Base-by-base conservation (phyloP, 148 eudicot species). In the Vaccinium corymbosum region DNA sequence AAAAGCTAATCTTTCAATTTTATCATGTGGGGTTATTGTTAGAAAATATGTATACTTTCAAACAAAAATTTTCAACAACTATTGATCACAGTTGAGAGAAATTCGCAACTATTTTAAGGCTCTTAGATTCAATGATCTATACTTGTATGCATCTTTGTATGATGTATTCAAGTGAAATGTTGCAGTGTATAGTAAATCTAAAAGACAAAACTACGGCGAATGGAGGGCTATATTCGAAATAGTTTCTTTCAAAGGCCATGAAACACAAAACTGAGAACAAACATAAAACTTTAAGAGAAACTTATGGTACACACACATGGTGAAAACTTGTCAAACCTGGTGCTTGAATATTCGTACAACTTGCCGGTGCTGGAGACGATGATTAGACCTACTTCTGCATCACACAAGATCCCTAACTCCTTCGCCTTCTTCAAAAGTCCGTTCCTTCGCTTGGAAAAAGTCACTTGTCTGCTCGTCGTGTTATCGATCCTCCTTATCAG, bases 371-470 rank as follows among this genome's bases (percentile, higher is more conserved):
- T 89, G 55, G 93, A 91, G 76, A 89, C 83, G 66, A 91, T 84
- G 83, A 88, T 52, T 48, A 91, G 81, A 79, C 93, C 91, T 49
- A 91, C 93, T 88, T 91, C 87, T 79, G 93, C 93, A 86, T 91
- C 93, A 62, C 93, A 91, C 72, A 91, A 87, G 77, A 91, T 89
- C 42, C 87, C 87, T 2, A 91, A 85, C 87, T 91, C 93, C 80
- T 89, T 91, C 0, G 93, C 88, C 82, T 91, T 91, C 91, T 91
- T 91, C 62, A 91, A 59, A 81, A 91, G 80, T 2, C 93, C 93
- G 55, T 82, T 89, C 73, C 91, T 88, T 46, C 93, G 85, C 84
- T 91, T 91, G 11, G 93, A 91, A 83, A 91, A 91, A 17, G 93
- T 91, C 27, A 89, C 93, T 55, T 91, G 93, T 22, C 91, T 91